Conservation (phyloP, 306 rosid genomes). For the Citrullus amarus region DNA sequence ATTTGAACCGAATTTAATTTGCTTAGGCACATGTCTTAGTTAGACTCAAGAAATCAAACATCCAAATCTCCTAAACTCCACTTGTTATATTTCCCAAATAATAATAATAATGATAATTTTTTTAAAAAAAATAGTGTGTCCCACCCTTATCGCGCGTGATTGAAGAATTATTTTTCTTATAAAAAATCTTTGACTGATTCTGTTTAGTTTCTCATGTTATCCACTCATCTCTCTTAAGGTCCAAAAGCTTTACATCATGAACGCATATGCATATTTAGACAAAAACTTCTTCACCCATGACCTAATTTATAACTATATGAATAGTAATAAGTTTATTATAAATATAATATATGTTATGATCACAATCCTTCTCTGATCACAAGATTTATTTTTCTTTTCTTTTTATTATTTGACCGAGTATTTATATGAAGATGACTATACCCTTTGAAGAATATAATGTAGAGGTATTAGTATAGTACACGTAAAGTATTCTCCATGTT, state of each 20-base stretch:
- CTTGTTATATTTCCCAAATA: too few relatives aligned
- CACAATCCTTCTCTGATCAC: background rate
- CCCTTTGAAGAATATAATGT: background rate
- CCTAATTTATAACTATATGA: background rate
- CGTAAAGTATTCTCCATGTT: background rate
- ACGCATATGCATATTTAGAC: background rate
- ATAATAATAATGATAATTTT: too few relatives aligned
- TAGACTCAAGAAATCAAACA: too few relatives aligned
- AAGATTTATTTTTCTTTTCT: background rate
- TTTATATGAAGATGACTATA: background rate
- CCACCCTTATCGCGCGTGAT: background rate
- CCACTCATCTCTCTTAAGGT: background rate
- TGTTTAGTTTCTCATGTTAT: background rate
- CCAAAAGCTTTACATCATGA: background rate
- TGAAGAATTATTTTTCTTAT: background rate
- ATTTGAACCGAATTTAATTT: too few relatives aligned
- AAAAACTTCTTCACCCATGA: background rate
- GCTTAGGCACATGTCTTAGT: too few relatives aligned
- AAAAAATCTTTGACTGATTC: background rate
- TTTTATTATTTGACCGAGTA: background rate
- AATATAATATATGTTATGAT: background rate
- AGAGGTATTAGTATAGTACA: background rate
- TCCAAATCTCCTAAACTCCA: too few relatives aligned
- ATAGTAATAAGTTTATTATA: background rate
- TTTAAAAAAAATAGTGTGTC: background rate